Percentiles rank a stretch among this genome's conserved stretches.
phyloP scores from a whole-genome alignment of 75 land plant genomes.

The Selaginella moellendorffii region DNA sequence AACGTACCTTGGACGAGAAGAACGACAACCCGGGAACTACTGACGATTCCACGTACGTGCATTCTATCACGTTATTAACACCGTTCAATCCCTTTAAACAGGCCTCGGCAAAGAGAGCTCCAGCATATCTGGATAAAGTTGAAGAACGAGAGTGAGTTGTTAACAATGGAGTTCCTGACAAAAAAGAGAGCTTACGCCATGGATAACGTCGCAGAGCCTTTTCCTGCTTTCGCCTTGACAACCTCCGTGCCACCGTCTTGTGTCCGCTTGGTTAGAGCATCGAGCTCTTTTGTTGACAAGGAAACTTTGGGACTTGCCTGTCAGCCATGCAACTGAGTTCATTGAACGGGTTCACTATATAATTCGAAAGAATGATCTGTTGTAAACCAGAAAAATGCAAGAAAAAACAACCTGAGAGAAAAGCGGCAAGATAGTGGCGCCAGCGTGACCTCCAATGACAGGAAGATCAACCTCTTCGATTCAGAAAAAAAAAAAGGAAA shows the following conservation, averaged over 20 bases:
- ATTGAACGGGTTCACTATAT: neutral
- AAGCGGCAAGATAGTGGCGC: slow-evolving; percentile 28
- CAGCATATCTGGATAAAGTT: slow-evolving; percentile 16
- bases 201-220: slow-evolving; percentile 8
- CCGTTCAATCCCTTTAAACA: slow-evolving; percentile 26
- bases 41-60: slow-evolving; percentile 17
- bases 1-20: slow-evolving; percentile 22
- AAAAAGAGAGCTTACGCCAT: slow-evolving; percentile 7
- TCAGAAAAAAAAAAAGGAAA: no score
- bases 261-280: slow-evolving; percentile 9
- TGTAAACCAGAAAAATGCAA: neutral
- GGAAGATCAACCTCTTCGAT: slow-evolving; percentile 28
- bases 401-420: slow-evolving; percentile 21
- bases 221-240: slow-evolving; percentile 8
- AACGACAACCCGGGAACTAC: slow-evolving; percentile 18
- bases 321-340: neutral
- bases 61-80: slow-evolving; percentile 10
- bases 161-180: no score
- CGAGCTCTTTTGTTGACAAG: neutral
- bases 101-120: slow-evolving; percentile 23
- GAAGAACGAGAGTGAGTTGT: neutral
- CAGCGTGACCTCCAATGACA: slow-evolving; percentile 36
- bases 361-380: neutral
- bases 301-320: slow-evolving; percentile 7
- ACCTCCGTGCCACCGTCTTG: slow-evolving; percentile 10